Base-by-base conservation (phyloP, 768 basidiomycete genomes). In the Piloderma croceum region DNA sequence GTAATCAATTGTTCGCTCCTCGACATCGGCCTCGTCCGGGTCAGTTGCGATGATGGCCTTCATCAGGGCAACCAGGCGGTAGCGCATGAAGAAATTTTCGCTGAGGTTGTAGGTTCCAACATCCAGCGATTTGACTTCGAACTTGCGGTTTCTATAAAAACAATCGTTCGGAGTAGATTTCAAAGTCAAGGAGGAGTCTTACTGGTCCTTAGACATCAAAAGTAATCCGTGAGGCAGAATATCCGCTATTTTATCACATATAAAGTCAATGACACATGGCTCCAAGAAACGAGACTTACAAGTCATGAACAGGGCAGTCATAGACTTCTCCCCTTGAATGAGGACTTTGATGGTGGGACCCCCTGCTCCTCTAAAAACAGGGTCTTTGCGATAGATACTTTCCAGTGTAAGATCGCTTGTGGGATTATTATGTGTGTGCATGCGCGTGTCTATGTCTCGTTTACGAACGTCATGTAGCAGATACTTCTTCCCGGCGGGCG, bases 21-120 rank as follows among this genome's bases (percentile, higher is more conserved):
- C 53, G 4, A 60, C 2, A 0, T 66, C 56, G 1, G 67, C 65
- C 15, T 56, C 46, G 13, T 50, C 37, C 4, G 43, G 46, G 39
- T 74, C 65, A 1, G 44, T 60, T 12, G 54, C 41, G 36, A 63
- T 48, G n/a, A 81, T 68, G 20, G 72, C 58, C 0, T 65, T 49
- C 44, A 84, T 69, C 27, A 74, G 49, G 1, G 60, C 63, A 18
- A 75, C 49, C 1, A 77, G 62, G 15, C 70, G 71, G 49, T 70
- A 79, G 31, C 71, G 69, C 25, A 67, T 64, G 31, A 83, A 53
- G 47, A 77, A 83, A 31, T 71, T 67, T 36, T 59, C 59, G 47
- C 78, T 73, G 1, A 45, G 52, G 0, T 50, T 42, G 43, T 68
- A 73, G 0, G 70, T 73, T 12, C 49, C 51, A 5, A 64, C 56